Base-by-base conservation (phyloP, 192 early-diverging fungal genomes). In the Ambispora gerdemannii region DNA sequence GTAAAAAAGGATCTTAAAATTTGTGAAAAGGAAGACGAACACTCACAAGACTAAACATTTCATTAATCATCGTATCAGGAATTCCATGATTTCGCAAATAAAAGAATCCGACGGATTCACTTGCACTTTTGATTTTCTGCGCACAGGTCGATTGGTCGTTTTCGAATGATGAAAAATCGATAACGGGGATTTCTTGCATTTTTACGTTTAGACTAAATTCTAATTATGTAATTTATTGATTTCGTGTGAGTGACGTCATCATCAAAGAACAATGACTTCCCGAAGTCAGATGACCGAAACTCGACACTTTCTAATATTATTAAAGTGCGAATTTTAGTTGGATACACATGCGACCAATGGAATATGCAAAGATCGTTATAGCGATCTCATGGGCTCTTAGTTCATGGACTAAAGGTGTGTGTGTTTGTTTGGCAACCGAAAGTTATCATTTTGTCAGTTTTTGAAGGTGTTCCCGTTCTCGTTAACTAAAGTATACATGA, bases 11-110 rank as follows among this genome's bases (percentile, higher is more conserved):
- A 25, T 53, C n/a, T 53, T 8, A 33, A 22, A 7, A 59, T 24
- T 50, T 3, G 33, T 25, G 24, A 30, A 34, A n/a, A n/a, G n/a
- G n/a, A n/a, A n/a, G n/a, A n/a, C n/a, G n/a, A n/a, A n/a, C 19
- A 36, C 47, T 43, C 71, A 83, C 85, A 51, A 75, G 7, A 13
- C 58, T 73, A 75, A 90, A 89, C 47, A 86, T 82, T 20, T 55
- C 25, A 60, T 85, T 77, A 36, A 88, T 77, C 8, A 76, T 59
- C 11, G 67, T 32, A 31, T 82, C 73, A 19, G 80, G 60, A 56
- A 89, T 72, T 25, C 83, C 86, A 70, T 89, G 87, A 71, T 88
- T 84, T 50, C 78, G 79, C 47, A 87, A 76, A 59, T 84, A 88
- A 67, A 88, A 83, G 70, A 89, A 89, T 15, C 85, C 87, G 52